Evolutionary conservation across 2,329 filamentous ascomycete genomes (phyloP).

Genomic region (Dactylonectria estremocensis): DNA sequence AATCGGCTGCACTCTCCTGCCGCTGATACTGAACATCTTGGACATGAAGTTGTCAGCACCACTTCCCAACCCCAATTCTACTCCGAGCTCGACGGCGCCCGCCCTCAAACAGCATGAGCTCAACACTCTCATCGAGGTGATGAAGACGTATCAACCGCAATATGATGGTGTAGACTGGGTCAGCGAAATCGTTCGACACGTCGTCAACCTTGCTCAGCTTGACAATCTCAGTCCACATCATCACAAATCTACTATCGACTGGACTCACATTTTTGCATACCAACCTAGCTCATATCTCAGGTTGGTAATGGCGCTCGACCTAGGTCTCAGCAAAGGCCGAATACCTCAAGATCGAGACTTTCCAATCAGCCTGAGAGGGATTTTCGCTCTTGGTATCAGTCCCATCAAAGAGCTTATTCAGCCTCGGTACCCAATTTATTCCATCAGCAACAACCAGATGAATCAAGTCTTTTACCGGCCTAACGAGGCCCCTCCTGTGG

Average conservation of each 20-base stretch:
- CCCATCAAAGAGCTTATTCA: conserved; percentile 5
- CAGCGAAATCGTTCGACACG: background rate
- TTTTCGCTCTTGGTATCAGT: background rate
- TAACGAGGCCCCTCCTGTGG: background rate
- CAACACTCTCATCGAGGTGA: conserved; percentile 6
- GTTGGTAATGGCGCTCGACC: background rate
- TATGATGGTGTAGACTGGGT: conserved; percentile 5
- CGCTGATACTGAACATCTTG: conserved; percentile 2
- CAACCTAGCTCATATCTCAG: conserved; percentile 6
- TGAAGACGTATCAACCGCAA: conserved; percentile 4
- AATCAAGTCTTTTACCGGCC: background rate
- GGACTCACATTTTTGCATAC: conserved; percentile 4
- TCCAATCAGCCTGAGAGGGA: background rate
- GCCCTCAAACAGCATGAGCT: conserved; percentile 3
- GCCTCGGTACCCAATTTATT: background rate
- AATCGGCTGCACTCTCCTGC: background rate
- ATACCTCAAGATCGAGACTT: conserved; percentile 2
- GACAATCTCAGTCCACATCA: background rate
- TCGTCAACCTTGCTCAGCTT: conserved; percentile 8
- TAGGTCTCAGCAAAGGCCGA: conserved; percentile 4
- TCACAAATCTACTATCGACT: background rate
- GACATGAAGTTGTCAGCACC: conserved; percentile 1
- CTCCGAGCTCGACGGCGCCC: background rate
- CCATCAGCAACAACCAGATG: background rate
- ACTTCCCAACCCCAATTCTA: background rate